Evolutionary conservation across 2,329 filamentous ascomycete species (phyloP).

Genomic region (Pseudocercospora cruenta): DNA sequence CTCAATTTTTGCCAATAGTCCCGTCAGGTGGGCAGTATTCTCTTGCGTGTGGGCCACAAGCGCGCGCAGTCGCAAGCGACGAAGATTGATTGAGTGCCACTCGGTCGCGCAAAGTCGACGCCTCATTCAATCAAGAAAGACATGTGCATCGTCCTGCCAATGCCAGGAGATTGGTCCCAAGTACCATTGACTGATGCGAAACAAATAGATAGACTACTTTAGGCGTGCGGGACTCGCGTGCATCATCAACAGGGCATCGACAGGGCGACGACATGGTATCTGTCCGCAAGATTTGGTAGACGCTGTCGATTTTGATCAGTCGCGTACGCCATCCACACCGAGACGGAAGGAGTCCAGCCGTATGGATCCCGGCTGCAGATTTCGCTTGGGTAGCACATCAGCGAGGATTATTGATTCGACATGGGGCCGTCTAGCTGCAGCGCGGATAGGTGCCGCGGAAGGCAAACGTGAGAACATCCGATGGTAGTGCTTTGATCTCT

Average conservation of each 20-base stretch:
- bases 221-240: not conserved
- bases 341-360: constrained; percentile 9
- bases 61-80: not conserved
- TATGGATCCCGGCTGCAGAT: constrained; percentile 9
- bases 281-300: constrained; percentile 6
- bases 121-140: constrained; percentile 8
- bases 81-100: constrained; percentile 18
- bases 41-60: not conserved
- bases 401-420: constrained; percentile 7
- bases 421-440: constrained; percentile 5
- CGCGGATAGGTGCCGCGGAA: constrained; percentile 9
- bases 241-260: constrained; percentile 1
- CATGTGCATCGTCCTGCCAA: constrained; percentile 6
- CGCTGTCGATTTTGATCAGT: constrained; percentile 9
- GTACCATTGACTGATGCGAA: constrained; percentile 2
- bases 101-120: constrained; percentile 11
- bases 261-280: not conserved
- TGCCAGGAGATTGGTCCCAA: constrained; percentile 1
- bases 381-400: constrained; percentile 18
- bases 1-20: constrained; percentile 5
- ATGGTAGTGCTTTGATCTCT: not conserved
- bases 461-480: not conserved
- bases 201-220: constrained; percentile 4
- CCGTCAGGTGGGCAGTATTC: constrained; percentile 7
- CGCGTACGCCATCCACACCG: constrained; percentile 11